phyloP scores from a whole-genome alignment of 306 rosid species.

The Quercus agrifolia region DNA sequence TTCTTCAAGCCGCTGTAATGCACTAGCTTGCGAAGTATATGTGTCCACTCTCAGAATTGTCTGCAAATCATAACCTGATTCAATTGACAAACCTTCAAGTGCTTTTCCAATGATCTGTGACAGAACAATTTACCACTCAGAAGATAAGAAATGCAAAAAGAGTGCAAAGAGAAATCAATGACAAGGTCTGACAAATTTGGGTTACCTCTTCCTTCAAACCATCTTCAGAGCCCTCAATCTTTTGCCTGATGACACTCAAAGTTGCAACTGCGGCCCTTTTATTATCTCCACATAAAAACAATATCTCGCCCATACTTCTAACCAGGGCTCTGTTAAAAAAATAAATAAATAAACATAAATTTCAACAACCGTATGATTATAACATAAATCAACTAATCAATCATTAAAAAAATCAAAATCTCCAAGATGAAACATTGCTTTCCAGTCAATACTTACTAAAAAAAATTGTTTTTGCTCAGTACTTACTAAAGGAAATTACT shows the following conservation, averaged over 20 bases:
- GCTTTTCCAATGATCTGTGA: slow-evolving; percentile 56
- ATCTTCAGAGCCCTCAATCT: slow-evolving; percentile 38
- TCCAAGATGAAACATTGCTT: not conserved
- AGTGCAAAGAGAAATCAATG: slow-evolving; percentile 3
- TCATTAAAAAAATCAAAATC: not conserved
- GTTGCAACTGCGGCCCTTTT: slow-evolving; percentile 75
- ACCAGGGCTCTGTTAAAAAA: slow-evolving; percentile 13
- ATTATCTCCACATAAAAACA: slow-evolving; percentile 76
- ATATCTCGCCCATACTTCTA: slow-evolving; percentile 86
- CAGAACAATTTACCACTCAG: slow-evolving; percentile 19
- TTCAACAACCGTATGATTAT: slow-evolving; percentile 23
- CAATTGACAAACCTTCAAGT: slow-evolving; percentile 77
- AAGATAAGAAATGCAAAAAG: slow-evolving; percentile 5
- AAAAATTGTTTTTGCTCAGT: not conserved
- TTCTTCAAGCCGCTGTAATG: slow-evolving; percentile 67
- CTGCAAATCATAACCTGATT: slow-evolving; percentile 73
- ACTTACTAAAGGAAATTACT: no score
- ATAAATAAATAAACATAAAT: not conserved
- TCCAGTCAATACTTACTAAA: not conserved
- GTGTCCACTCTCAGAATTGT: slow-evolving; percentile 68
- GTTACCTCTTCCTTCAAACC: slow-evolving; percentile 62
- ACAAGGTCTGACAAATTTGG: slow-evolving; percentile 19
- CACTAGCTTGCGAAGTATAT: slow-evolving; percentile 60
- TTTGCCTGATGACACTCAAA: slow-evolving; percentile 49
- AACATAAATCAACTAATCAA: not conserved